phyloP scores from a whole-genome alignment of 164 flowering plant genomes.

The Chimonanthus praecox region DNA sequence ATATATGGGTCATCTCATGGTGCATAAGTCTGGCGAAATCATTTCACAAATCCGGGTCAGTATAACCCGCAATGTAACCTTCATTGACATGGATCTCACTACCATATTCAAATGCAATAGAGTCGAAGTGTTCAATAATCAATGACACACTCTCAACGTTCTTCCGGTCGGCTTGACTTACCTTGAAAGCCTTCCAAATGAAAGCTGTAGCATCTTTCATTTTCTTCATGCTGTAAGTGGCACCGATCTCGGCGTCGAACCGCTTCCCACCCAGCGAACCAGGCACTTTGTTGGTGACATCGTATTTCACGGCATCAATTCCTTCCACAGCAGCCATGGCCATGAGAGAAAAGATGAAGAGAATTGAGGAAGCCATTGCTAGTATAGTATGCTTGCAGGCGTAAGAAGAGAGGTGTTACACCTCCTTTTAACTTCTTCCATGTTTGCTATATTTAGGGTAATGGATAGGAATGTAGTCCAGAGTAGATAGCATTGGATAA shows the following conservation, averaged over 20 bases:
- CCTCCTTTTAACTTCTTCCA: too few species aligned
- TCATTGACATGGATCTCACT: constrained; percentile 43
- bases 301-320: constrained; percentile 34
- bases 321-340: constrained; percentile 9
- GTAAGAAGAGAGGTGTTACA: too few species aligned
- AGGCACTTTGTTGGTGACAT: constrained; percentile 34
- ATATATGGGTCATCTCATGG: constrained; percentile 53
- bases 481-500: too few species aligned
- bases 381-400: too few species aligned
- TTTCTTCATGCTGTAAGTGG: constrained; percentile 23
- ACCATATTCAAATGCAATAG: constrained; percentile 39
- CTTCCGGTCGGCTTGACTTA: constrained; percentile 34
- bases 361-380: too few species aligned
- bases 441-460: too few species aligned
- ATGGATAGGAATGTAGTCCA: too few species aligned
- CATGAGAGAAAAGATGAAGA: constrained; percentile 12
- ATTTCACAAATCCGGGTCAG: constrained; percentile 34
- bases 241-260: constrained; percentile 29
- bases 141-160: constrained; percentile 24
- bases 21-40: constrained; percentile 49
- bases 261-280: constrained; percentile 32
- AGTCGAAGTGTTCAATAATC: constrained; percentile 35
- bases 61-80: constrained; percentile 24
- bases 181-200: constrained; percentile 51
- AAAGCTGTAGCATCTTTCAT: constrained; percentile 35